Conservation (phyloP, 2,329 filamentous ascomycete genomes). For the Colletotrichum sp. region DNA sequence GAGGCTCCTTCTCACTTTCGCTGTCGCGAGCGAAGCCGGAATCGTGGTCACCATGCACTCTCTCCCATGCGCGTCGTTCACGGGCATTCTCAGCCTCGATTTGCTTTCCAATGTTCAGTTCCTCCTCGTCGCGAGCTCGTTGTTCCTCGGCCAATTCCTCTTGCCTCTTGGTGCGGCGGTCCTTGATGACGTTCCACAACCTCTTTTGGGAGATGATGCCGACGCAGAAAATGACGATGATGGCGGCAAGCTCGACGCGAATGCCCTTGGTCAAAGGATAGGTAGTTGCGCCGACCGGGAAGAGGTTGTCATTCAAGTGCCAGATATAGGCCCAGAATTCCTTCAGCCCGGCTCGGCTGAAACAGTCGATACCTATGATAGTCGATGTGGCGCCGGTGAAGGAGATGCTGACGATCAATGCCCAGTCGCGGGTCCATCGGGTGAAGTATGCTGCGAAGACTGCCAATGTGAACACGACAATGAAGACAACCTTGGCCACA, state of each 20-base stretch:
- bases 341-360: conserved; percentile 86
- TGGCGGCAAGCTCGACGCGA: conserved; percentile 80
- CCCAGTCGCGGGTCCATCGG: conserved; percentile 78
- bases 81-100: conserved; percentile 66
- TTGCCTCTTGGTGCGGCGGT: conserved; percentile 60
- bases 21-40: conserved; percentile 55
- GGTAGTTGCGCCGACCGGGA: conserved; percentile 76
- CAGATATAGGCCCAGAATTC: conserved; percentile 97
- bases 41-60: conserved; percentile 68
- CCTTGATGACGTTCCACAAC: conserved; percentile 81
- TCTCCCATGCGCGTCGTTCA: conserved; percentile 77
- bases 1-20: conserved; percentile 48
- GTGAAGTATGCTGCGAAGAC: conserved; percentile 80
- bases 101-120: conserved; percentile 72
- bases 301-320: conserved; percentile 79
- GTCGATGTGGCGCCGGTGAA: conserved; percentile 82
- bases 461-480: conserved; percentile 71
- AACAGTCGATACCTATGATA: conserved; percentile 89
- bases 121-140: conserved; percentile 64
- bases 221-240: conserved; percentile 74
- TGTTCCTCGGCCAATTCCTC: conserved; percentile 54
- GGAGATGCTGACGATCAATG: conserved; percentile 76
- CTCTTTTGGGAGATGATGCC: conserved; percentile 86
- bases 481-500: conserved; percentile 71
- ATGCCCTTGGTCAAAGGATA: conserved; percentile 90